Evolutionary conservation across 192 early-diverging fungal genomes (phyloP).

Genomic region (Linnemannia zychae): DNA sequence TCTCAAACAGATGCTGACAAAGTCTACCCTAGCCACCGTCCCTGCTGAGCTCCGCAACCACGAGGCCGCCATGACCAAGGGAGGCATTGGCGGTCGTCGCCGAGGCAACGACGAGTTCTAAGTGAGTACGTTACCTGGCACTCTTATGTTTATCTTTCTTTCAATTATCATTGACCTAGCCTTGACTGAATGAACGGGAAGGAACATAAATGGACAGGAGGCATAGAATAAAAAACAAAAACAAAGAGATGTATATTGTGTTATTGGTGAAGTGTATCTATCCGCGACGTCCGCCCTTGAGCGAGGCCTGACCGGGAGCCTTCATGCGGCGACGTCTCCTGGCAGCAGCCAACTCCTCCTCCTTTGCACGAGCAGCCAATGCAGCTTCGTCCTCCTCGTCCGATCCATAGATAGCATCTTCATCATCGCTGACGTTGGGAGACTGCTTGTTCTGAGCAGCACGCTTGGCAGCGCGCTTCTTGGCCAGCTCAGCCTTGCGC

Average conservation of each 20-base stretch:
- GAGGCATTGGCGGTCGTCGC: slow-evolving; percentile 70
- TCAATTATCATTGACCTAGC: neutral
- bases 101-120: slow-evolving; percentile 65
- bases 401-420: slow-evolving; percentile 9
- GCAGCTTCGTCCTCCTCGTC: slow-evolving; percentile 32
- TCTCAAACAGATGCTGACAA: slow-evolving; percentile 79
- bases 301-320: slow-evolving; percentile 52
- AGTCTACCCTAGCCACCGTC: slow-evolving; percentile 81
- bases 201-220: neutral
- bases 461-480: slow-evolving; percentile 46
- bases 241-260: neutral
- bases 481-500: slow-evolving; percentile 44
- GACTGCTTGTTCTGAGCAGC: slow-evolving; percentile 42
- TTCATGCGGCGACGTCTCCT: slow-evolving; percentile 56
- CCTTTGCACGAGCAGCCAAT: slow-evolving; percentile 43
- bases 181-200: neutral
- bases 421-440: slow-evolving; percentile 41
- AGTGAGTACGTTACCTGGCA: neutral
- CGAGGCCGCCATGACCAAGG: slow-evolving; percentile 86
- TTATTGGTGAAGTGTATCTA: slow-evolving; percentile 7
- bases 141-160: neutral
- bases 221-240: neutral
- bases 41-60: slow-evolving; percentile 91
- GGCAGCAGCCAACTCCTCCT: slow-evolving; percentile 53
- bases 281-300: slow-evolving; percentile 52